phyloP scores from a whole-genome alignment of 345 rosid species.

The Populus euphratica region DNA sequence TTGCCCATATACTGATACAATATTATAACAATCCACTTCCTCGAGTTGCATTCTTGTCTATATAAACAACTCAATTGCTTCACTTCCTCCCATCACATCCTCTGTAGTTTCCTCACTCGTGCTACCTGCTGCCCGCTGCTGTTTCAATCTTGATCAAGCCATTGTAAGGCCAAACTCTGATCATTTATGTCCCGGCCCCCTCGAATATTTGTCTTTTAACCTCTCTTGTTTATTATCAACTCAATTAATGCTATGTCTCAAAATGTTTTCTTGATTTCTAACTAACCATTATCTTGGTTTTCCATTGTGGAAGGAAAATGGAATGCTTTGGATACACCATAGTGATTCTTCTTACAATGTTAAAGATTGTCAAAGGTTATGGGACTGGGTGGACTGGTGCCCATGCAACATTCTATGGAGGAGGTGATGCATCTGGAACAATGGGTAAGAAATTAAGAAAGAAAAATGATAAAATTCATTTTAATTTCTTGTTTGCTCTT shows the following conservation, averaged over 20 bases:
- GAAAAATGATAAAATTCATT: background rate
- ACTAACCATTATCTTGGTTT: background rate
- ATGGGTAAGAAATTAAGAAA: slow-evolving; percentile 30
- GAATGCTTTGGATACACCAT: slow-evolving; percentile 20
- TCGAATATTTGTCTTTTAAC: background rate
- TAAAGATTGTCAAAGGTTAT: slow-evolving; percentile 13
- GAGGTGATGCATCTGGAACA: slow-evolving; percentile 53
- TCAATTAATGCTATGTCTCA: background rate
- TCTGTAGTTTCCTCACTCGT: background rate
- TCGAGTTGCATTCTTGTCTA: slow-evolving; percentile 13
- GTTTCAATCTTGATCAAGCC: background rate
- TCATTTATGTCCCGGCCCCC: background rate
- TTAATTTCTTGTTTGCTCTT: background rate
- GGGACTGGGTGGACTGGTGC: slow-evolving; percentile 36
- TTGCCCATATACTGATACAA: background rate
- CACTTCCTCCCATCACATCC: slow-evolving; percentile 9
- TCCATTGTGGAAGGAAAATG: slow-evolving; percentile 16
- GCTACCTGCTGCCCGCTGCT: background rate
- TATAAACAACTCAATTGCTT: slow-evolving; percentile 22
- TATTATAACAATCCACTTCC: slow-evolving; percentile 4
- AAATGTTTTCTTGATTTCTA: background rate
- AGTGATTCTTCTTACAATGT: slow-evolving; percentile 14
- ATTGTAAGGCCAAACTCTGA: background rate
- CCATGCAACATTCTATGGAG: slow-evolving; percentile 55
- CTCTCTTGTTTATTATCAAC: background rate